Conservation (phyloP, 305 asterid genomes). For the Striga hermonthica region DNA sequence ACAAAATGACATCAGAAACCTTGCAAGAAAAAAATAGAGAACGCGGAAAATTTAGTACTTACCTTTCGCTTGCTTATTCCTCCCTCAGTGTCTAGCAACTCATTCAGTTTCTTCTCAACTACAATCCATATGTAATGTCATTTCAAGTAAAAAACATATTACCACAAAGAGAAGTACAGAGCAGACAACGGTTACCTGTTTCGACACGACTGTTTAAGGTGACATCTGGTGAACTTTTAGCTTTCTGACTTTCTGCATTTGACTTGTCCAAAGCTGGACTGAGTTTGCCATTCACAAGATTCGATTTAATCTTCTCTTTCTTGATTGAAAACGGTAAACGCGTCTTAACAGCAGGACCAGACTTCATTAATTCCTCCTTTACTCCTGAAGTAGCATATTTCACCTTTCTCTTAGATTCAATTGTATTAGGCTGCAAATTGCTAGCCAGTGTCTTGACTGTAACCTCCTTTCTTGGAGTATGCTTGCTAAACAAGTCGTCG, state of each 20-base stretch:
- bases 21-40: background rate
- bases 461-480: constrained; percentile 26
- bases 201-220: constrained; percentile 54
- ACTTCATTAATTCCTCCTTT: no score
- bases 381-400: constrained; percentile 22
- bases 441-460: constrained; percentile 27
- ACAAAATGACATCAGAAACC: constrained; percentile 10
- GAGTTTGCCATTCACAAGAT: constrained; percentile 38
- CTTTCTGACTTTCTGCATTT: constrained; percentile 38
- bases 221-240: constrained; percentile 47
- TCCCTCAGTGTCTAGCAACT: constrained; percentile 68
- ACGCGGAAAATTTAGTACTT: constrained; percentile 26
- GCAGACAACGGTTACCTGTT: constrained; percentile 55
- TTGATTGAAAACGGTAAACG: constrained; percentile 37
- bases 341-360: no score
- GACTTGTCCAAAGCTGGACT: constrained; percentile 39
- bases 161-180: constrained; percentile 22
- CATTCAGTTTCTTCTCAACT: constrained; percentile 85
- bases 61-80: constrained; percentile 94
- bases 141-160: constrained; percentile 2
- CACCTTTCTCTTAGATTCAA: constrained; percentile 36
- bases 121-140: constrained; percentile 36
- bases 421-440: no score
- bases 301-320: constrained; percentile 46
- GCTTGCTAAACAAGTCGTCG: constrained; percentile 29